Percentiles rank a stretch among this genome's conserved stretches.
Evolutionary conservation across 2,329 filamentous ascomycete genomes (phyloP).

Genomic region (Fragosphaeria purpurea): DNA sequence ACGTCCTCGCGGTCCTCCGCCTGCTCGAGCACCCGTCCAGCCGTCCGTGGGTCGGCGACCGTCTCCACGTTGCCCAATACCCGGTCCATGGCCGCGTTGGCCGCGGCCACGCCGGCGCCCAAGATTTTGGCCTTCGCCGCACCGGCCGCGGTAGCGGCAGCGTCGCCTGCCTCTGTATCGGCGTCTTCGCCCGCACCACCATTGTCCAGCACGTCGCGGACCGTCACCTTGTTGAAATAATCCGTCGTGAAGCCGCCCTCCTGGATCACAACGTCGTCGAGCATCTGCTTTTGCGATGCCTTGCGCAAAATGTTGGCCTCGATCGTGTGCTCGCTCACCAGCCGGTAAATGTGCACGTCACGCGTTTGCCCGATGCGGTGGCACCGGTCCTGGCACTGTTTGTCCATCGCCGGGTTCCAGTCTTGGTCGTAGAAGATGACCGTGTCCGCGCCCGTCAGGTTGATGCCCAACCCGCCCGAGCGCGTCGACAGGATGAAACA

Average conservation of each 20-base stretch:
- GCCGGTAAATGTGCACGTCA: slow-evolving; percentile 94
- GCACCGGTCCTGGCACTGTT: slow-evolving; percentile 94
- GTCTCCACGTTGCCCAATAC: slow-evolving; percentile 61
- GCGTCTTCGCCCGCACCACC: slow-evolving; percentile 56
- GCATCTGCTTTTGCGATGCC: slow-evolving; percentile 92
- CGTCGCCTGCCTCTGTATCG: slow-evolving; percentile 15
- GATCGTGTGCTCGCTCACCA: slow-evolving; percentile 88
- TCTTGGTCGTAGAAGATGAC: slow-evolving; percentile 99
- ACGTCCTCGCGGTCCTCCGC: slow-evolving; percentile 92
- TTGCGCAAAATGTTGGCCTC: slow-evolving; percentile 97
- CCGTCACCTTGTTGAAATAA: slow-evolving; percentile 73
- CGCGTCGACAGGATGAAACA: slow-evolving; percentile 93
- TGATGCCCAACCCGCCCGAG: slow-evolving; percentile 91
- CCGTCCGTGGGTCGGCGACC: slow-evolving; percentile 45
- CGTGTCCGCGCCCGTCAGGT: slow-evolving; percentile 89
- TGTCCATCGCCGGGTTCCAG: slow-evolving; percentile 99
- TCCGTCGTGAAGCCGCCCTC: slow-evolving; percentile 97
- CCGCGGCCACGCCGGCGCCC: slow-evolving; percentile 58
- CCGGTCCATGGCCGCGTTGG: slow-evolving; percentile 74
- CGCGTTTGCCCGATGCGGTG: slow-evolving; percentile 96
- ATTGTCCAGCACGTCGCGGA: slow-evolving; percentile 58
- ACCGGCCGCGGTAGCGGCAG: background rate
- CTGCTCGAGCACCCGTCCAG: slow-evolving; percentile 68
- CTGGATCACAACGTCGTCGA: slow-evolving; percentile 97
- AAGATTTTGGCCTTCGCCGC: slow-evolving; percentile 20